Percentiles rank a stretch among this genome's conserved stretches.
Conservation (phyloP, 2,329 filamentous ascomycete species). For the Septoria linicola region DNA sequence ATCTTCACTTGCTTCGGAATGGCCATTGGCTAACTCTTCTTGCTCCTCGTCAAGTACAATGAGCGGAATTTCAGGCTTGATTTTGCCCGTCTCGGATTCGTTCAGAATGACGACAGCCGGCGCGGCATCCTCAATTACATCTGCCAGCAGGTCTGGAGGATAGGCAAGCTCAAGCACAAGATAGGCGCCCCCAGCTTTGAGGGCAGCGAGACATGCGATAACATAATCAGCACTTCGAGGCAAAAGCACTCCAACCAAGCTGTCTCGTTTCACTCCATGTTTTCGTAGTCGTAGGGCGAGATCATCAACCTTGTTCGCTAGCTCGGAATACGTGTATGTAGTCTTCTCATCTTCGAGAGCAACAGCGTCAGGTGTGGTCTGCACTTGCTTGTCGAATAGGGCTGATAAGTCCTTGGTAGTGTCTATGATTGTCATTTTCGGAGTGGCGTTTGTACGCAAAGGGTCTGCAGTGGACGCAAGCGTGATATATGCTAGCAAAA, state of each 20-base stretch:
- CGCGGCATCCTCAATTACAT: slow-evolving; percentile 73
- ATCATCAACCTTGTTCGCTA: slow-evolving; percentile 65
- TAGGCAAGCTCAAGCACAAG: slow-evolving; percentile 78
- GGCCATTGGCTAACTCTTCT: slow-evolving; percentile 37
- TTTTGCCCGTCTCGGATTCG: slow-evolving; percentile 61
- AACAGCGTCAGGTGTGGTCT: slow-evolving; percentile 65
- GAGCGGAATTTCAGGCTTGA: slow-evolving; percentile 63
- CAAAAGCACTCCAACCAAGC: slow-evolving; percentile 72
- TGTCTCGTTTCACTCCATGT: slow-evolving; percentile 70
- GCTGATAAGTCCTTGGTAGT: slow-evolving; percentile 69
- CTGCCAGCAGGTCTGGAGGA: slow-evolving; percentile 68
- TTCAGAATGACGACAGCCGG: slow-evolving; percentile 71
- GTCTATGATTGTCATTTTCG: slow-evolving; percentile 66
- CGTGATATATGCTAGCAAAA: not conserved
- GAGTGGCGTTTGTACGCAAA: not conserved
- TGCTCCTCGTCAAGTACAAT: slow-evolving; percentile 60
- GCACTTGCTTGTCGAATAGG: slow-evolving; percentile 68
- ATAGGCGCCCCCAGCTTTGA: slow-evolving; percentile 76
- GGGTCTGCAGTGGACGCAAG: not conserved
- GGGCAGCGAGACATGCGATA: slow-evolving; percentile 72
- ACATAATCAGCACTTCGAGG: slow-evolving; percentile 76
- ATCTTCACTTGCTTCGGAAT: slow-evolving; percentile 30
- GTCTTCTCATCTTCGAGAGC: slow-evolving; percentile 69
- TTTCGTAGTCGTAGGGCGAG: slow-evolving; percentile 64
- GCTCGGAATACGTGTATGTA: slow-evolving; percentile 69